Conservation (phyloP, 805 yeast genomes). For the Schizosaccharomyces osmophilus region DNA sequence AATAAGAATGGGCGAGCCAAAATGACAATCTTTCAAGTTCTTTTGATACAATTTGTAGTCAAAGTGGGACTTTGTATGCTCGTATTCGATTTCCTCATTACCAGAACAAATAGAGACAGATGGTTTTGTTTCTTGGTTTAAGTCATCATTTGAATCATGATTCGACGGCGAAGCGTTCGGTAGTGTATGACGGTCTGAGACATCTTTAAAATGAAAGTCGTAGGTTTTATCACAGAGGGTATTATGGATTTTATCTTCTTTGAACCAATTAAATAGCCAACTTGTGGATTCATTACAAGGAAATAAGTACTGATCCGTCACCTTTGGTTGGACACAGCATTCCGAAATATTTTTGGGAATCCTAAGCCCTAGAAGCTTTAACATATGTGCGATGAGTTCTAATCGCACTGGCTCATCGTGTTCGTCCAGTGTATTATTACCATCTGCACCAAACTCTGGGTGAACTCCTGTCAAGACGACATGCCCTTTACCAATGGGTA, state of each 20-base stretch:
- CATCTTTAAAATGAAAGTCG: not conserved
- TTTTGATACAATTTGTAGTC: not conserved
- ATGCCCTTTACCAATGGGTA: slow-evolving; percentile 47
- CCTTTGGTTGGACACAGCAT: not conserved
- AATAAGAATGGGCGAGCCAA: not conserved
- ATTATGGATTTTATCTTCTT: not conserved
- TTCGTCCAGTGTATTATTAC: not conserved
- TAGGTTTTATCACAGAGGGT: not conserved
- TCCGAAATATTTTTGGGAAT: not conserved
- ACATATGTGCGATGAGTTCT: slow-evolving; percentile 20
- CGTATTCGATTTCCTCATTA: not conserved
- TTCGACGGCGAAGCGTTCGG: too few species aligned
- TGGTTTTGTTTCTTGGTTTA: too few species aligned
- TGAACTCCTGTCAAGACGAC: slow-evolving; percentile 68
- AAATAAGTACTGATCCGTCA: not conserved
- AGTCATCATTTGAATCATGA: too few species aligned
- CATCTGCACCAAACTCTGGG: slow-evolving; percentile 43
- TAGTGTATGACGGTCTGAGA: too few species aligned
- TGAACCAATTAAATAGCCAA: not conserved
- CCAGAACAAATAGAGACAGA: not conserved
- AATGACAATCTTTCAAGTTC: not conserved
- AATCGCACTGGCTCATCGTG: not conserved
- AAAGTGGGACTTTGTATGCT: not conserved
- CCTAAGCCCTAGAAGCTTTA: slow-evolving; percentile 13
- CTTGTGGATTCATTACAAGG: not conserved